phyloP scores from a whole-genome alignment of 331 rosid species.

The Malus hybrid region DNA sequence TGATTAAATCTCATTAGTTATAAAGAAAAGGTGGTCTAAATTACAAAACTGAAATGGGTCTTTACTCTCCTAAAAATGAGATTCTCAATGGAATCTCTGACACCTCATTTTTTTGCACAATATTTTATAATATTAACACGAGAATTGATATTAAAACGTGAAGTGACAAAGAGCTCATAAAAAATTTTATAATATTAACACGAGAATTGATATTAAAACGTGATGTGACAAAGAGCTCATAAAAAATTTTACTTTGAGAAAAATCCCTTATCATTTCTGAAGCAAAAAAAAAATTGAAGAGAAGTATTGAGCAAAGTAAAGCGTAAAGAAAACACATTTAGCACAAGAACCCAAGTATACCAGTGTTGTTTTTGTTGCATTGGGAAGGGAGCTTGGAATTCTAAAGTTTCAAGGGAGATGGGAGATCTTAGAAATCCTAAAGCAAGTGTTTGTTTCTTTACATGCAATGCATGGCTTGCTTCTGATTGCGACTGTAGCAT shows the following conservation, averaged over 20 bases:
- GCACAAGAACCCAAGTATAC: conserved; percentile 50
- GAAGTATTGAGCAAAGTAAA: conserved; percentile 24
- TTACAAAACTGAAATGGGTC: background rate
- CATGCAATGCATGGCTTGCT: conserved; percentile 31
- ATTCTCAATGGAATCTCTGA: too few relatives aligned
- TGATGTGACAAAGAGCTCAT: too few relatives aligned
- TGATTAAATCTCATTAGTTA: background rate
- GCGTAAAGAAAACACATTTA: conserved; percentile 45
- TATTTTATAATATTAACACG: too few relatives aligned
- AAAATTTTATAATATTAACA: too few relatives aligned
- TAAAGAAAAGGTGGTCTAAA: conserved; percentile 20
- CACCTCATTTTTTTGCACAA: too few relatives aligned
- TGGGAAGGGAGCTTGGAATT: conserved; percentile 92
- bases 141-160: too few relatives aligned
- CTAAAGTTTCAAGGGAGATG: conserved; percentile 38
- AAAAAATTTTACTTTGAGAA: too few relatives aligned
- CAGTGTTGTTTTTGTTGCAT: conserved; percentile 42
- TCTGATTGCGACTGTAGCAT: conserved; percentile 28
- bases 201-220: too few relatives aligned
- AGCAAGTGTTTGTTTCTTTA: conserved; percentile 80
- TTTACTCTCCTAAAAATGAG: too few relatives aligned
- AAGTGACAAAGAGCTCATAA: too few relatives aligned
- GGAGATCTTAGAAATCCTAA: conserved; percentile 56
- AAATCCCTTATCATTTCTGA: too few relatives aligned
- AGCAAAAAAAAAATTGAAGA: conserved; percentile 12